Conservation (phyloP, 164 flowering plant genomes). For the Piper longum region DNA sequence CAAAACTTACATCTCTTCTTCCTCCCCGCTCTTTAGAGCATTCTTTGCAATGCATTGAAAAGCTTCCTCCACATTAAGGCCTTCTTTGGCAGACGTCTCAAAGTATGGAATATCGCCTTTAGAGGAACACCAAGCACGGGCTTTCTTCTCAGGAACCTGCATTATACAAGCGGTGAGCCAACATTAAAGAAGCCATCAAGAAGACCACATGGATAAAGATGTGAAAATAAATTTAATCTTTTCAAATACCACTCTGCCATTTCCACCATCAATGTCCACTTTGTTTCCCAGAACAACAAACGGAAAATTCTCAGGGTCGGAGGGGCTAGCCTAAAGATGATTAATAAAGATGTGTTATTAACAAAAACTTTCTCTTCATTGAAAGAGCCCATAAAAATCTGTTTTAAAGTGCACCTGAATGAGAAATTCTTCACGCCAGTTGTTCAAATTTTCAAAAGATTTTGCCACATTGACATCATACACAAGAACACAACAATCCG, state of each 20-base stretch:
- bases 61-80: constrained; percentile 77
- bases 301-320: constrained; percentile 92
- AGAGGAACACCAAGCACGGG: constrained; percentile 90
- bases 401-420: constrained; percentile 43
- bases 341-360: not conserved
- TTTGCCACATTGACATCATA: constrained; percentile 85
- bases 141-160: constrained; percentile 90
- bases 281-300: constrained; percentile 91
- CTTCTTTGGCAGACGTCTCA: constrained; percentile 95
- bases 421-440: constrained; percentile 93
- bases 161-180: not conserved
- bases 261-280: constrained; percentile 83
- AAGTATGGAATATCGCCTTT: constrained; percentile 92
- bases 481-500: constrained; percentile 95
- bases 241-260: constrained; percentile 75
- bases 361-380: not conserved
- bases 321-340: constrained; percentile 62
- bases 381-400: not conserved
- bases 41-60: constrained; percentile 82
- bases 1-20: constrained; percentile 76
- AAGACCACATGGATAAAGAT: not conserved
- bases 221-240: not conserved
- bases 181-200: not conserved
- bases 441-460: constrained; percentile 80
- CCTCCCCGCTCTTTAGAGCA: constrained; percentile 74